Conservation (phyloP, 2,329 filamentous ascomycete genomes). For the Ophiostoma piceae region DNA sequence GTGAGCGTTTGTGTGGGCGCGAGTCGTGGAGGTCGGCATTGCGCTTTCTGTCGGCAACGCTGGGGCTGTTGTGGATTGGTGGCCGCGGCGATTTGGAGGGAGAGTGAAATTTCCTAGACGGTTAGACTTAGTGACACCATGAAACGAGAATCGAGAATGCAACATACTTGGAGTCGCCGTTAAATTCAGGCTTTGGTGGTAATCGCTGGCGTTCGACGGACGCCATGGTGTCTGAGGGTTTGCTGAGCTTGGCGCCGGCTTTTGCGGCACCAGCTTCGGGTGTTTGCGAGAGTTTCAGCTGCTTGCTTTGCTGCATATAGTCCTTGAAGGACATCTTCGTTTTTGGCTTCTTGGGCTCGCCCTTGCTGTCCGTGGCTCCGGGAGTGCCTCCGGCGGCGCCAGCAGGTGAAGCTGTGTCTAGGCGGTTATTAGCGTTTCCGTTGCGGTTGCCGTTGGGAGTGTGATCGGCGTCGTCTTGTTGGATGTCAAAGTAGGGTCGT, state of each 20-base stretch:
- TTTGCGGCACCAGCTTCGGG: conserved; percentile 37
- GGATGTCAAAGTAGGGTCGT: conserved; percentile 53
- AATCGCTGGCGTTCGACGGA: conserved; percentile 20
- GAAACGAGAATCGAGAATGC: background rate
- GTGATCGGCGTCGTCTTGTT: conserved; percentile 40
- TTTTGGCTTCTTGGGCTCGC: conserved; percentile 31
- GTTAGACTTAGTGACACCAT: conserved; percentile 23
- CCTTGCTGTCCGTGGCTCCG: conserved; percentile 29
- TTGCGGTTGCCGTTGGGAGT: conserved; percentile 23
- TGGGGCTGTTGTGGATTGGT: conserved; percentile 34
- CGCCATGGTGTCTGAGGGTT: conserved; percentile 27
- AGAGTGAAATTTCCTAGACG: conserved; percentile 29
- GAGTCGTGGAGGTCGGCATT: conserved; percentile 42
- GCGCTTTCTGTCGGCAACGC: conserved; percentile 45
- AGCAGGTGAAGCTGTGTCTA: conserved; percentile 25
- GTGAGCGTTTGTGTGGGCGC: conserved; percentile 45
- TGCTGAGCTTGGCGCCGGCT: conserved; percentile 22
- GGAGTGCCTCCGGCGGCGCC: conserved; percentile 26
- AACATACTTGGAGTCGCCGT: conserved; percentile 32
- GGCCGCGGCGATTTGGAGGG: conserved; percentile 32
- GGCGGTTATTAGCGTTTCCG: conserved; percentile 27
- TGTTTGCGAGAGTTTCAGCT: conserved; percentile 42
- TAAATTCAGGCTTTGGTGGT: conserved; percentile 25
- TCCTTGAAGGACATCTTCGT: conserved; percentile 52
- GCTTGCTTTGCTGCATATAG: conserved; percentile 48